These are phyloP conservation scores for Botrytis porri DNA, from an alignment of 2,329 filamentous ascomycete genomes.

Conservation along the genomic window DNA sequence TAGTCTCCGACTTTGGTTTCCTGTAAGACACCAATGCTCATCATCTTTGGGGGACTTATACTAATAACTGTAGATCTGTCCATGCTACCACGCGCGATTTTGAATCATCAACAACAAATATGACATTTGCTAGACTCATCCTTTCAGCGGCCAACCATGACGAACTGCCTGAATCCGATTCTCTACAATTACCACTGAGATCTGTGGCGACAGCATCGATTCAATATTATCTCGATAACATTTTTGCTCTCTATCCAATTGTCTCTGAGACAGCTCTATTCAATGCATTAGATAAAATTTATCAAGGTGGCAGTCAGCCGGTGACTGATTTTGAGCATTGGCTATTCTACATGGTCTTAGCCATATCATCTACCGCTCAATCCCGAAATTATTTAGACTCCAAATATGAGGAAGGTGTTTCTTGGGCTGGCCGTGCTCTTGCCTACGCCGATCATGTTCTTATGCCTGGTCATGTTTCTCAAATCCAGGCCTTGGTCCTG, in stretches of 20 bases:
- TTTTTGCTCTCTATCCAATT: constrained; percentile 77
- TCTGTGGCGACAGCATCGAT: constrained; percentile 66
- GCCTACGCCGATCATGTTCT: constrained; percentile 78
- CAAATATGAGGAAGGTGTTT: constrained; percentile 55
- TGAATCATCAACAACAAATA: constrained; percentile 80
- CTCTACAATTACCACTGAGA: constrained; percentile 66
- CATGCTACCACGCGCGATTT: constrained; percentile 95
- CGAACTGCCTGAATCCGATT: constrained; percentile 59
- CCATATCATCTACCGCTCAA: constrained; percentile 72
- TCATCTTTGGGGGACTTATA: not conserved
- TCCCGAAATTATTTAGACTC: constrained; percentile 67
- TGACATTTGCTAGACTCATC: constrained; percentile 88
- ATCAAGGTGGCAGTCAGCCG: constrained; percentile 63
- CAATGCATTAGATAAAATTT: constrained; percentile 76
- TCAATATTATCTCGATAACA: constrained; percentile 79
- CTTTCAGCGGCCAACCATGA: constrained; percentile 78
- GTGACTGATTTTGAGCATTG: constrained; percentile 71
- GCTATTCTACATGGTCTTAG: constrained; percentile 85
- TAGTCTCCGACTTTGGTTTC: constrained; percentile 92
- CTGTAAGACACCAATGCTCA: constrained; percentile 53
- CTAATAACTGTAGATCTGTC: constrained; percentile 62
- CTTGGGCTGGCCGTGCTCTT: constrained; percentile 63
- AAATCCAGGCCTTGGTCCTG: constrained; percentile 83
- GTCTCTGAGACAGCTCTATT: constrained; percentile 79
- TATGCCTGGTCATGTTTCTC: constrained; percentile 76